phyloP scores from a whole-genome alignment of 345 rosid species.

The Eutrema japonicum region DNA sequence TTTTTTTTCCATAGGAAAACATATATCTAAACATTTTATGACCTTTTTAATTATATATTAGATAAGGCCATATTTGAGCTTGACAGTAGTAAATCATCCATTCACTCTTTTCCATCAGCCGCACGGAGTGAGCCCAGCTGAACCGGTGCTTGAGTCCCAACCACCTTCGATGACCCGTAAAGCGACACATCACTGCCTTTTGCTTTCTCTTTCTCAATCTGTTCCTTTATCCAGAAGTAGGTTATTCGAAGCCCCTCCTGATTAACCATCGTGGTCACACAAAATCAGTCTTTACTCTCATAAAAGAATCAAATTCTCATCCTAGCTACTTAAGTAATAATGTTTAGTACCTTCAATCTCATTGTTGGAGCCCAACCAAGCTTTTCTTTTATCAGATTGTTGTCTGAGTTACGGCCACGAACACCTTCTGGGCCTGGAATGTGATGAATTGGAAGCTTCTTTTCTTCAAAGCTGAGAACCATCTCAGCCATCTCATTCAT shows the following conservation, averaged over 20 bases:
- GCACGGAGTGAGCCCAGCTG: slow-evolving; percentile 94
- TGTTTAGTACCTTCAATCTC: slow-evolving; percentile 75
- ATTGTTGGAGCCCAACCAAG: slow-evolving; percentile 99
- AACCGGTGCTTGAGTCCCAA: slow-evolving; percentile 99
- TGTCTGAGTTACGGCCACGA: slow-evolving; percentile 98
- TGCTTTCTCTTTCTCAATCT: slow-evolving; percentile 90
- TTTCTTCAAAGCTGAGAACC: slow-evolving; percentile 86
- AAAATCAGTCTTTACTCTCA: neutral
- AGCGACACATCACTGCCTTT: slow-evolving; percentile 74
- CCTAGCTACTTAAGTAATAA: neutral
- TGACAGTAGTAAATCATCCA: neutral
- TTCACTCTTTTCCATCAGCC: slow-evolving; percentile 84
- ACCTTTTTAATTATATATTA: slow-evolving; percentile 10
- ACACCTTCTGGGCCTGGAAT: slow-evolving; percentile 99
- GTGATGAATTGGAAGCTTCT: slow-evolving; percentile 89
- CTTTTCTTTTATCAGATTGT: slow-evolving; percentile 92
- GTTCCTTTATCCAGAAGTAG: slow-evolving; percentile 94
- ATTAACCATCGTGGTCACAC: slow-evolving; percentile 19
- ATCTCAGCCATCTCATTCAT: slow-evolving; percentile 99
- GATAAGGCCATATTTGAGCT: slow-evolving; percentile 29
- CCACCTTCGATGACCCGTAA: slow-evolving; percentile 94
- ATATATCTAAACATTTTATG: slow-evolving; percentile 17
- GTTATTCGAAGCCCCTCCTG: slow-evolving; percentile 96
- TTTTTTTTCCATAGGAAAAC: slow-evolving; percentile 4
- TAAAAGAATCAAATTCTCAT: neutral